Evolutionary conservation across 495 filamentous ascomycete genomes (phyloP).

Genomic region (Cudoniella acicularis): DNA sequence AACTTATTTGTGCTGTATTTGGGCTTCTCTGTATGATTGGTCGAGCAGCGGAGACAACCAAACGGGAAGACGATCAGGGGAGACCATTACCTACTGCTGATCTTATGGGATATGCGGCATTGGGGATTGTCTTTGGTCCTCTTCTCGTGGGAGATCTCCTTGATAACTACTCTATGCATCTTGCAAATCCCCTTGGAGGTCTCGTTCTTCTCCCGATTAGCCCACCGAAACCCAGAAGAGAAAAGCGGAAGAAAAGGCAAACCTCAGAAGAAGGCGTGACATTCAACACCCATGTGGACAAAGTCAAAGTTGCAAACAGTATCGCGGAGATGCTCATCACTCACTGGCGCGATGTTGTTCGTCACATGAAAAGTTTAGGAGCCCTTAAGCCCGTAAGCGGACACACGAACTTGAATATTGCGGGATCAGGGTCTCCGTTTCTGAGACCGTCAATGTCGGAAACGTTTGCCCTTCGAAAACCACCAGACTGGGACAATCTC

Average conservation of each 20-base stretch:
- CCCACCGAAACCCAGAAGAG: slow-evolving; percentile 21
- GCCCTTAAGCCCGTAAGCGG: slow-evolving; percentile 10
- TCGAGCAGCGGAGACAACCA: slow-evolving; percentile 42
- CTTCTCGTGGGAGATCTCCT: slow-evolving; percentile 57
- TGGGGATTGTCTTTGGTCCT: slow-evolving; percentile 63
- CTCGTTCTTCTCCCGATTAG: slow-evolving; percentile 33
- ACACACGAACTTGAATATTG: slow-evolving; percentile 5
- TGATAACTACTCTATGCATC: slow-evolving; percentile 34
- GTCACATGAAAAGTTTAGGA: slow-evolving; percentile 42
- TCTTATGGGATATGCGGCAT: slow-evolving; percentile 58
- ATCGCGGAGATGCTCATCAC: slow-evolving; percentile 57
- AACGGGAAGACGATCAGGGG: slow-evolving; percentile 44
- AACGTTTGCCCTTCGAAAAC: slow-evolving; percentile 24
- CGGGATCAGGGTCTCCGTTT: slow-evolving; percentile 2
- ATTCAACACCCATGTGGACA: slow-evolving; percentile 25
- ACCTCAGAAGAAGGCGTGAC: slow-evolving; percentile 23
- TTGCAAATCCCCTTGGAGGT: slow-evolving; percentile 29
- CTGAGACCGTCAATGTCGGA: slow-evolving; percentile 31
- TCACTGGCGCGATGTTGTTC: slow-evolving; percentile 56
- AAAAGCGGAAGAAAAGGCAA: slow-evolving; percentile 27
- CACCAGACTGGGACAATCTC: slow-evolving; percentile 27
- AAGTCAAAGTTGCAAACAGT: slow-evolving; percentile 45
- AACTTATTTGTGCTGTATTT: slow-evolving; percentile 64
- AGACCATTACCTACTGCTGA: slow-evolving; percentile 41
- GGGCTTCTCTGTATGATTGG: slow-evolving; percentile 57